Conservation (phyloP, 352 stramenopile species). For the Globisporangium paroecandrum region DNA sequence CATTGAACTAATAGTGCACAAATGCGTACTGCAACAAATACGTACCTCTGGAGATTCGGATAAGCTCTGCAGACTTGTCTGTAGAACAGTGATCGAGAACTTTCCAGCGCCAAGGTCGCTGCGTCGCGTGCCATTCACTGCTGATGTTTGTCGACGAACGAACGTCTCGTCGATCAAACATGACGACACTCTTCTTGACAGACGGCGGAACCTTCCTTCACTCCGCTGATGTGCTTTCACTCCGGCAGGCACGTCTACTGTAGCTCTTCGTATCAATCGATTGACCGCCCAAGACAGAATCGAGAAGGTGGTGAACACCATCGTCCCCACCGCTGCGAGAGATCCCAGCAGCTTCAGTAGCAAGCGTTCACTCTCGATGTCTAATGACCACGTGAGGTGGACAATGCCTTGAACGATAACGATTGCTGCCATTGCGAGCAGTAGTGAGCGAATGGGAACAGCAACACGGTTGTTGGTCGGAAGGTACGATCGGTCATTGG, state of each 20-base stretch:
- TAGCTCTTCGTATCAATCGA: neutral
- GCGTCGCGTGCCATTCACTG: neutral
- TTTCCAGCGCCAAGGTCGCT: neutral
- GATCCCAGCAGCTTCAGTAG: conserved; percentile 8
- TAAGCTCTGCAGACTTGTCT: conserved; percentile 14
- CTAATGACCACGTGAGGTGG: conserved; percentile 2
- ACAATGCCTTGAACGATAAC: conserved; percentile 9
- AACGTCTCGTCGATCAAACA: conserved; percentile 14
- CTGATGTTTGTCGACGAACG: neutral
- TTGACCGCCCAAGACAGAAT: neutral
- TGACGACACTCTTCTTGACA: conserved; percentile 9
- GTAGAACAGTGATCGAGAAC: conserved; percentile 9
- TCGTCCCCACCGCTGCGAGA: neutral
- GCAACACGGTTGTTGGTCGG: neutral
- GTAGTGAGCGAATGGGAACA: conserved; percentile 5
- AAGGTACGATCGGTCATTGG: neutral
- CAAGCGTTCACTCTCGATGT: conserved; percentile 12
- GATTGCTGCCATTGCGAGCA: conserved; percentile 14
- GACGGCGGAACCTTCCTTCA: conserved; percentile 6
- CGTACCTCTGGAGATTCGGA: conserved; percentile 12
- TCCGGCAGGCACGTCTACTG: neutral
- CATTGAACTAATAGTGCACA: neutral
- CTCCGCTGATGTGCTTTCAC: neutral
- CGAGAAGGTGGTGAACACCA: neutral
- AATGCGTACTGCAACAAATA: neutral